These are phyloP conservation scores for Corchorus capsularis DNA, from an alignment of 345 rosid species.

Conservation along the genomic window DNA sequence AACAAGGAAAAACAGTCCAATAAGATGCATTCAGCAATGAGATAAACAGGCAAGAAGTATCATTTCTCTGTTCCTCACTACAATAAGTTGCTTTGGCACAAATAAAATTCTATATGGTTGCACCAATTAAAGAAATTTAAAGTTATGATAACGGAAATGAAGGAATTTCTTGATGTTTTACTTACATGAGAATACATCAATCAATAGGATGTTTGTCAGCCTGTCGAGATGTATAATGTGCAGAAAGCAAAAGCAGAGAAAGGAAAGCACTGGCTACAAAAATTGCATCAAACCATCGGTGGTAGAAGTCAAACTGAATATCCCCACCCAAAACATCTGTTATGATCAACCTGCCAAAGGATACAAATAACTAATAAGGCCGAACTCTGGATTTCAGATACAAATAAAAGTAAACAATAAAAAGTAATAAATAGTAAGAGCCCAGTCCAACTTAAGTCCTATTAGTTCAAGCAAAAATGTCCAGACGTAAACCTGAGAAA, in stretches of 20 bases:
- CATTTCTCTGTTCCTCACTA: background rate
- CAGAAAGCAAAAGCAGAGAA: constrained; percentile 87
- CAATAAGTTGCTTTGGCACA: background rate
- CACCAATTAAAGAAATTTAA: background rate
- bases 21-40: background rate
- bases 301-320: constrained; percentile 96
- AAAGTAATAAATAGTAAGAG: background rate
- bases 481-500: background rate
- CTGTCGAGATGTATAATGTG: constrained; percentile 96
- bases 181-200: constrained; percentile 40
- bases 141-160: background rate
- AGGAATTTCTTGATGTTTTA: background rate
- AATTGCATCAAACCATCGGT: constrained; percentile 96
- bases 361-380: background rate
- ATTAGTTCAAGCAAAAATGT: background rate
- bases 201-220: constrained; percentile 93
- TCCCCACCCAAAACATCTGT: constrained; percentile 96
- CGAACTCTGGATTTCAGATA: background rate
- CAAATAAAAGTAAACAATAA: background rate
- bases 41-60: constrained; percentile 6
- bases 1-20: constrained; percentile 15
- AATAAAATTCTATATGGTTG: constrained; percentile 1
- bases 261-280: constrained; percentile 96
- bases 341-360: constrained; percentile 77
- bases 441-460: background rate